Base-by-base conservation (phyloP, 176 grass and related monocot species). In the Oryza meyeriana region DNA sequence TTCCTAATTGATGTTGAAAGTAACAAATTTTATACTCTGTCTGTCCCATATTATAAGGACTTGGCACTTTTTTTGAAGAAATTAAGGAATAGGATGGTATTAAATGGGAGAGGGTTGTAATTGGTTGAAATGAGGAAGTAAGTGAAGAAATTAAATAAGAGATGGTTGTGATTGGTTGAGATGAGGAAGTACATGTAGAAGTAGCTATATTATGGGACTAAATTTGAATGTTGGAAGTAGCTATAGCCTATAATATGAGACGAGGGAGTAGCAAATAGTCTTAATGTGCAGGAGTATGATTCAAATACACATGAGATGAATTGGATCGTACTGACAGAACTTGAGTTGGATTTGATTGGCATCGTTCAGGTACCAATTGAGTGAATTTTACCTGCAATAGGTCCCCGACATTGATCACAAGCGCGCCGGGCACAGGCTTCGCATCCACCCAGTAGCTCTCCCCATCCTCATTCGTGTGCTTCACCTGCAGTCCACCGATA, bases 381-480 rank as follows among this genome's bases (percentile, higher is more conserved):
- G 4, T 26, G 8, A 11, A 47, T 33, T 79, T 66, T 77, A 97
- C 94, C 94, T 97, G 92, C 59, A 97, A 77, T 33, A 97, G 89
- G 77, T 97, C 90, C 2, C 94, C 94, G 4, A 97, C 90, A 62
- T 97, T 94, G 80, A 97, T 85, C 20, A 97, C 90, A 47, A 97
- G 89, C 25, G 94, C 87, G 31, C 92, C 92, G 0, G 87, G 89
- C 31, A 94, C 66, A 10, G 94, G 94, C 12, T 90, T 75, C 0
- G 84, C 83, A 44, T 94, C 92, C 26, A 97, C 94, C 94, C 92
- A 97, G 33, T 65, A 75, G 63, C 26, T 74, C 74, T 63, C 14
- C 62, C 89, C 85, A 5, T 88, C 80, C 55, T 87, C 76, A 4
- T 48, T n/a, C 6, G 47, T 89, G 74, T 81, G 80, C 64, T 92